Conservation (phyloP, 2,329 filamentous ascomycete genomes). For the Chrysoporthe cubensis region DNA sequence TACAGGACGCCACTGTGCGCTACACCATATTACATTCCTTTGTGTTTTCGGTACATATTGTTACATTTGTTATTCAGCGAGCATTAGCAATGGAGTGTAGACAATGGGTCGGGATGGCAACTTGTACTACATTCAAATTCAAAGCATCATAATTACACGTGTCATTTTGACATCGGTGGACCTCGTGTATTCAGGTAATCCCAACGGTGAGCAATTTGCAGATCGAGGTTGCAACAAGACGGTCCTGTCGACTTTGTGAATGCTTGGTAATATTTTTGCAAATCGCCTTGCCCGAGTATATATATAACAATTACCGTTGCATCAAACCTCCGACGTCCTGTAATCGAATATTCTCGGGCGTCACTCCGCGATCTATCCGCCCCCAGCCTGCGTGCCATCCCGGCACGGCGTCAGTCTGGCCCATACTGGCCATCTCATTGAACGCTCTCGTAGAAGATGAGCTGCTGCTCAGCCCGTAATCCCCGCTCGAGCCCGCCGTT, state of each 20-base stretch:
- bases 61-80: constrained; percentile 17
- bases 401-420: constrained; percentile 36
- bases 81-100: constrained; percentile 26
- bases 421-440: constrained; percentile 28
- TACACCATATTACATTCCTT: constrained; percentile 11
- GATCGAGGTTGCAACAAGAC: neutral
- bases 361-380: constrained; percentile 40
- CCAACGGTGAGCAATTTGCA: neutral
- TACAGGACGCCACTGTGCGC: constrained; percentile 22
- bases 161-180: too few species aligned
- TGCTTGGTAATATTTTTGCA: neutral
- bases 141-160: neutral
- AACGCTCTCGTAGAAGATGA: constrained; percentile 29
- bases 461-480: constrained; percentile 15
- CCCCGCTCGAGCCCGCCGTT: neutral
- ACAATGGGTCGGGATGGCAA: constrained; percentile 7
- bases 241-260: neutral
- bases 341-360: constrained; percentile 41
- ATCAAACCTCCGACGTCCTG: constrained; percentile 44
- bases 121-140: neutral
- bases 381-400: constrained; percentile 47
- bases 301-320: constrained; percentile 27
- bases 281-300: neutral
- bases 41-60: neutral
- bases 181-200: neutral